These are phyloP conservation scores for Pyricularia sp. DNA, from an alignment of 2,329 filamentous ascomycete genomes.

Conservation along the genomic window DNA sequence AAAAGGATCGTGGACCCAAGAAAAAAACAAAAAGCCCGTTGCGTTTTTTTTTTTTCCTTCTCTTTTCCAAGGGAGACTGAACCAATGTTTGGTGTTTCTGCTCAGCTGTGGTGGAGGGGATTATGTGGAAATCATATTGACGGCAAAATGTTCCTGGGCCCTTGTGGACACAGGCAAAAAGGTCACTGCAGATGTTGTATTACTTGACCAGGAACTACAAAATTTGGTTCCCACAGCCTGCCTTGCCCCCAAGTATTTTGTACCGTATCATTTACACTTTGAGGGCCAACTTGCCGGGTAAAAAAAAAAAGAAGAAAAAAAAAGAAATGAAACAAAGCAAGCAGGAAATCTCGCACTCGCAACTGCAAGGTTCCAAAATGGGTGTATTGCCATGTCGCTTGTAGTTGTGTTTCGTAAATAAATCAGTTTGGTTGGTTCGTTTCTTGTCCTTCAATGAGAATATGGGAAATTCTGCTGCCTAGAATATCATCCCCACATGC, in stretches of 20 bases:
- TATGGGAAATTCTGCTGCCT: not conserved
- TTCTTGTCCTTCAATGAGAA: not conserved
- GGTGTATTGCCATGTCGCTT: not conserved
- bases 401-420: not conserved
- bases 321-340: not conserved
- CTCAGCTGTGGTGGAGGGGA: not conserved
- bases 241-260: too few species aligned
- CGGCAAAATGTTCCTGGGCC: too few species aligned
- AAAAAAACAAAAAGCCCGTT: not conserved
- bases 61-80: too few species aligned
- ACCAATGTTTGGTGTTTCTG: too few species aligned
- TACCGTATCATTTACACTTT: not conserved
- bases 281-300: not conserved
- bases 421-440: not conserved
- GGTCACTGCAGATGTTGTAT: not conserved
- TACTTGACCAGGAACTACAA: not conserved
- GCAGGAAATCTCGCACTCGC: not conserved
- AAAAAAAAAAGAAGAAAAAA: not conserved
- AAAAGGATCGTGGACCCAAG: not conserved
- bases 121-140: too few species aligned
- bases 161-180: not conserved
- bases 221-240: not conserved
- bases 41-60: not conserved
- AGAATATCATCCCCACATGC: not conserved
- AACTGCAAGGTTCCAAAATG: not conserved